These are phyloP conservation scores for Ceratobasidium sp. DNA, from an alignment of 1,284 basidiomycete species.

Conservation along the genomic window DNA sequence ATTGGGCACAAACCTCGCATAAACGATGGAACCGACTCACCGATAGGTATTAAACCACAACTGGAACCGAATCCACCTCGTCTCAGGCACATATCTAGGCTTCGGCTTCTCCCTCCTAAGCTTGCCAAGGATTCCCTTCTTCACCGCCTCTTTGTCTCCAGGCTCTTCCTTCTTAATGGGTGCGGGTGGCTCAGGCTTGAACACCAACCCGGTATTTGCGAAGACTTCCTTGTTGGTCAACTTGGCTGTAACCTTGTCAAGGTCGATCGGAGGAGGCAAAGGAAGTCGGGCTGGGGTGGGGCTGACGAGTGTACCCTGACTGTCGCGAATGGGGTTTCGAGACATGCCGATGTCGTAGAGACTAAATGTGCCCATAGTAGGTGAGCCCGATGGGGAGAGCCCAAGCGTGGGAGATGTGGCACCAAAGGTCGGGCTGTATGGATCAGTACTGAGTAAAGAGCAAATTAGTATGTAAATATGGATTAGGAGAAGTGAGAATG, in stretches of 20 bases:
- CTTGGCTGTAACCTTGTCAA: conserved; percentile 10
- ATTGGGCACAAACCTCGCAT: neutral
- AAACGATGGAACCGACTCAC: conserved; percentile 48
- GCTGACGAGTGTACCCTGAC: conserved; percentile 1
- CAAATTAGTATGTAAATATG: neutral
- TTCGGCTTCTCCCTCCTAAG: conserved; percentile 44
- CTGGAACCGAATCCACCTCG: conserved; percentile 64
- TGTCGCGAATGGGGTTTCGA: conserved; percentile 2
- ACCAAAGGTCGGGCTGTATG: conserved; percentile 4
- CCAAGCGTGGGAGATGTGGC: conserved; percentile 18
- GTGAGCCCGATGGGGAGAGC: conserved; percentile 8
- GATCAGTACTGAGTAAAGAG: neutral
- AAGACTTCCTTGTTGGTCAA: conserved; percentile 15
- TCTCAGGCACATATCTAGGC: conserved; percentile 44
- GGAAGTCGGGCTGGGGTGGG: conserved; percentile 6
- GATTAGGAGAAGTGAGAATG: neutral
- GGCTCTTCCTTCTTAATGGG: neutral
- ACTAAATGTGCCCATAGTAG: conserved; percentile 11
- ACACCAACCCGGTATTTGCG: neutral
- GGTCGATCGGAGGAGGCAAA: conserved; percentile 4
- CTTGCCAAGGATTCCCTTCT: neutral
- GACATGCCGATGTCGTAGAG: conserved; percentile 15
- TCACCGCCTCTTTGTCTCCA: neutral
- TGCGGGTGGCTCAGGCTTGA: conserved; percentile 10
- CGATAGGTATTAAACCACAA: conserved; percentile 72